These are phyloP conservation scores for Zea luxurians DNA, from an alignment of 176 grass and related monocot species.

Conservation along the genomic window DNA sequence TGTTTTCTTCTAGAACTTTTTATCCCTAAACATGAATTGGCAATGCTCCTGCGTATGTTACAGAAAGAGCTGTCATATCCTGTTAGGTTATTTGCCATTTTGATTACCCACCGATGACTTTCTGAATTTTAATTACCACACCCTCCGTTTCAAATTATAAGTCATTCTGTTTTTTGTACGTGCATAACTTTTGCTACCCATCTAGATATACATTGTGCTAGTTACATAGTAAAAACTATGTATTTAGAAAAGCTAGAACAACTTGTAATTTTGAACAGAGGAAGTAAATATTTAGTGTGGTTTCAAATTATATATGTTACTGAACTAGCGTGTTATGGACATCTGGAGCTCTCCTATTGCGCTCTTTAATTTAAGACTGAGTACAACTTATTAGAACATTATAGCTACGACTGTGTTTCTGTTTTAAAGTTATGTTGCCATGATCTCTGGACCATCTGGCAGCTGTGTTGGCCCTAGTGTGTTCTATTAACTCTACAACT, in stretches of 20 bases:
- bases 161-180: no score
- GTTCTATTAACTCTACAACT: constrained; percentile 15
- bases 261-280: no score
- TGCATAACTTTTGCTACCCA: no score
- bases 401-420: neutral
- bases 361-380: neutral
- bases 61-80: neutral
- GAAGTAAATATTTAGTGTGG: neutral
- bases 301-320: neutral
- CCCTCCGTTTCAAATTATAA: no score
- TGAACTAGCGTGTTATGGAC: neutral
- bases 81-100: neutral
- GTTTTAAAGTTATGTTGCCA: constrained; percentile 2
- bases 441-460: neutral
- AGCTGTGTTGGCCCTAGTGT: neutral
- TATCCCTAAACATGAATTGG: no score
- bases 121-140: neutral
- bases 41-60: neutral
- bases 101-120: neutral
- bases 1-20: neutral
- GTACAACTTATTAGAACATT: neutral
- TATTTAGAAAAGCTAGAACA: no score
- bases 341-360: neutral
- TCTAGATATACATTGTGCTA: no score
- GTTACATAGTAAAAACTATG: no score